A percentile compares a stretch with the other conserved stretches of the same genome.
Evolutionary conservation across 2,329 filamentous ascomycete species (phyloP).

Genomic region (Lachnellula cervina): DNA sequence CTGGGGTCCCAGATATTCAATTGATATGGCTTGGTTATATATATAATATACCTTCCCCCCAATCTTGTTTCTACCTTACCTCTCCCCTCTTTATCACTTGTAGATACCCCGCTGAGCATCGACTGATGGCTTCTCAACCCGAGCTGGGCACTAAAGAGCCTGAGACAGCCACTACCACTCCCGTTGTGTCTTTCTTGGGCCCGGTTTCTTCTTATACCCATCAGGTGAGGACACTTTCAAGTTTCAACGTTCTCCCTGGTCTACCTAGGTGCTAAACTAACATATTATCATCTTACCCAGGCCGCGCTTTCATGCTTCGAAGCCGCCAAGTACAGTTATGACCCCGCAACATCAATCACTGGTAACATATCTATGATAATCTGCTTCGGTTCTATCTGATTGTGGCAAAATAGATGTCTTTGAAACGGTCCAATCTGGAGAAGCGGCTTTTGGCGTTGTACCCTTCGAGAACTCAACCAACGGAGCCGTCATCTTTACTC

Average conservation of each 20-base stretch:
- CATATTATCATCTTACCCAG: constrained; percentile 35
- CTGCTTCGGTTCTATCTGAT: constrained; percentile 5
- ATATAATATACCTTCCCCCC: not conserved
- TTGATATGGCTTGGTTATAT: constrained; percentile 2
- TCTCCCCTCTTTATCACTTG: not conserved
- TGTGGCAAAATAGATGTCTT: constrained; percentile 62
- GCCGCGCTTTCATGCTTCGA: constrained; percentile 49
- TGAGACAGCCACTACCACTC: constrained; percentile 3
- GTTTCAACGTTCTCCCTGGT: too few relatives aligned
- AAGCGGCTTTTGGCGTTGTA: constrained; percentile 69
- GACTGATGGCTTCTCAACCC: not conserved
- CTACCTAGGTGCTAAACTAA: constrained; percentile 25
- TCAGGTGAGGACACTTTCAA: constrained; percentile 45
- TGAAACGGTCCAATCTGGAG: constrained; percentile 63
- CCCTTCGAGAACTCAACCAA: constrained; percentile 97
- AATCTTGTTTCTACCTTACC: not conserved
- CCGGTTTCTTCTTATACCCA: constrained; percentile 65
- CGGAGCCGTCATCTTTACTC: constrained; percentile 82
- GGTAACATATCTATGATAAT: constrained; percentile 19
- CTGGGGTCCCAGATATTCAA: not conserved
- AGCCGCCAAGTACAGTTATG: constrained; percentile 32
- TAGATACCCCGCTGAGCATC: not conserved
- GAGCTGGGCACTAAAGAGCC: not conserved
- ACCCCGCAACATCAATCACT: constrained; percentile 42
- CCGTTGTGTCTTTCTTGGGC: constrained; percentile 54